Conservation (phyloP, 495 filamentous ascomycete species). For the Lichina pygmaea region DNA sequence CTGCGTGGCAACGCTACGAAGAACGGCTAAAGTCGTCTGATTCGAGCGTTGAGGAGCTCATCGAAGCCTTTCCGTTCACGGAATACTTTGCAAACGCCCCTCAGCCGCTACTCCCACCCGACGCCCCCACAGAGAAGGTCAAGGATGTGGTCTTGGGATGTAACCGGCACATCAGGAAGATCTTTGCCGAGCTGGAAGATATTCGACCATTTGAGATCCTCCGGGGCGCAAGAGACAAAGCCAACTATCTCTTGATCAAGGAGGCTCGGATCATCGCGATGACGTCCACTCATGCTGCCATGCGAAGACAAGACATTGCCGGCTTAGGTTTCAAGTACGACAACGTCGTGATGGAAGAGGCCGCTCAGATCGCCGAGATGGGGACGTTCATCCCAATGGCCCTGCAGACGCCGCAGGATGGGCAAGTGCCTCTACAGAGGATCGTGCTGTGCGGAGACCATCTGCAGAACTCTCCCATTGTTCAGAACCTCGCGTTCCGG, state of each 20-base stretch:
- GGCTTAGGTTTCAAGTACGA: conserved; percentile 86
- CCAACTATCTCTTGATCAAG: conserved; percentile 83
- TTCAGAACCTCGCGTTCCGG: conserved; percentile 87
- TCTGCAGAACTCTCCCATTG: conserved; percentile 83
- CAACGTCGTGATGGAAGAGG: conserved; percentile 97
- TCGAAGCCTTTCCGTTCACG: conserved; percentile 62
- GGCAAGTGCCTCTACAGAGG: conserved; percentile 51
- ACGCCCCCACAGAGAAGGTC: conserved; percentile 32
- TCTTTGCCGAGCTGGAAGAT: conserved; percentile 82
- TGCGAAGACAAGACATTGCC: conserved; percentile 79
- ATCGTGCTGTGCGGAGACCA: conserved; percentile 90
- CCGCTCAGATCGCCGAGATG: conserved; percentile 91
- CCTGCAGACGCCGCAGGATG: conserved; percentile 55
- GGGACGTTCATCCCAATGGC: conserved; percentile 89
- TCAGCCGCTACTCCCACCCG: conserved; percentile 50
- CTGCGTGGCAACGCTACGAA: conserved; percentile 70
- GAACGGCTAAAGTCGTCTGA: conserved; percentile 21
- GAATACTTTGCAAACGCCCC: conserved; percentile 78
- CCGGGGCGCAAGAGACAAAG: conserved; percentile 61
- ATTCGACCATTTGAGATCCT: conserved; percentile 90
- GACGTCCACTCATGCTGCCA: conserved; percentile 97
- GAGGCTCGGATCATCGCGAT: conserved; percentile 92
- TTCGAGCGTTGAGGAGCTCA: conserved; percentile 28
- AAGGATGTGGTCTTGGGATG: conserved; percentile 65
- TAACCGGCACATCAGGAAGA: conserved; percentile 70